Base-by-base conservation (phyloP, 176 grass and related monocot genomes). In the Eleusine indica region DNA sequence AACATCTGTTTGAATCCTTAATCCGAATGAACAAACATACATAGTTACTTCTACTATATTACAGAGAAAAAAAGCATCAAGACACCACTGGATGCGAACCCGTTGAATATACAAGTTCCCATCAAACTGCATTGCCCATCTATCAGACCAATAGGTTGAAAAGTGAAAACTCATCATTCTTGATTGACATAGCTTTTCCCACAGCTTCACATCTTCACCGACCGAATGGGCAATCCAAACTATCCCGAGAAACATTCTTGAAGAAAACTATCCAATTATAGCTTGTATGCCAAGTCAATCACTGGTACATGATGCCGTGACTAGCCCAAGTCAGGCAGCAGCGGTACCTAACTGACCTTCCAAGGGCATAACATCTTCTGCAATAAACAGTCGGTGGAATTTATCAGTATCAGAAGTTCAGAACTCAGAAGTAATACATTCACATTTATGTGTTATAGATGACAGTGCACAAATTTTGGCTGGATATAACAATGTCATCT, bases 351-450 rank as follows among this genome's bases (percentile, higher is more conserved):
- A 21, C 47, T 4, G 6, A 37, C 10, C 61, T 74, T 41, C 77
- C 51, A 71, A 11, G n/a, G 18, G 56, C 44, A 67, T 15, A 56
- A 67, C 21, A 58, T 81, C 85, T 47, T 86, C 85, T 81, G 77
- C 60, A 74, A 68, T 57, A 38, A 25, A 68, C 4, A 86, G 37
- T 80, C 25, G 43, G 18, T 75, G 12, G 74, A 81, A 54, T 74
- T 47, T 38, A 56, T 66, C 84, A 12, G 53, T 49, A 64, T 52
- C 16, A 6, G 2, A 15, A 51, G 32, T 32, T 52, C 42, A 70
- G 4, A 86, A 79, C 9, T 19, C 38, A 70, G 19, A 32, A 39
- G 46, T 68, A 39, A 13, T 9, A 4, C 4, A 19, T 62, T 70
- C 10, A 18, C 22, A 0, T 19, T 38, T 71, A 9, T 17, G 9